Percentiles rank a stretch among this genome's conserved stretches.
These are phyloP conservation scores for Ceratocystis huliohia DNA, from an alignment of 2,329 filamentous ascomycete genomes.

Conservation along the genomic window DNA sequence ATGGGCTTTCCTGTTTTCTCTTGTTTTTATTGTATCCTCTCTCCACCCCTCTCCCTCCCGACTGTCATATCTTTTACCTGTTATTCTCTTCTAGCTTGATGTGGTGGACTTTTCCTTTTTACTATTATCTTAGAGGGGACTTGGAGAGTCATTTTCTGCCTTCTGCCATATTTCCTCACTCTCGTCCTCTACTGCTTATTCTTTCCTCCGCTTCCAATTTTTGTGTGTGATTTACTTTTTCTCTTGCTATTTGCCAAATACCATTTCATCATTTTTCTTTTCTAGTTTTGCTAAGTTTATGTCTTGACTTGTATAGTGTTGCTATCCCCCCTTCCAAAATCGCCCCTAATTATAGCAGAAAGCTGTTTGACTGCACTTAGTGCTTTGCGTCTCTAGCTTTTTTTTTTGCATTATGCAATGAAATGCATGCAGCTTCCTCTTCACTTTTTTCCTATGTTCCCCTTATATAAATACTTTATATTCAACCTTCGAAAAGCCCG, in stretches of 20 bases:
- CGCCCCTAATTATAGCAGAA: not conserved
- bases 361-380: not conserved
- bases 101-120: conserved; percentile 24
- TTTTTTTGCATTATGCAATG: not conserved
- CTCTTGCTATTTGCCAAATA: not conserved
- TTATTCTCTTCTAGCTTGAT: conserved; percentile 1
- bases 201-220: conserved; percentile 6
- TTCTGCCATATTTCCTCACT: not conserved
- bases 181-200: not conserved
- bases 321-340: too few relatives aligned
- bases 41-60: not conserved
- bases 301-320: too few relatives aligned
- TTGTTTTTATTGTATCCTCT: conserved; percentile 17
- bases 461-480: too few relatives aligned
- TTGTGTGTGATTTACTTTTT: conserved; percentile 15
- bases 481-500: too few relatives aligned
- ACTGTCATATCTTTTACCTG: conserved; percentile 23
- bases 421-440: not conserved
- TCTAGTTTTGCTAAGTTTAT: not conserved
- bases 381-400: not conserved
- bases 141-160: not conserved
- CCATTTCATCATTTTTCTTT: conserved; percentile 5
- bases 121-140: not conserved
- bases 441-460: too few relatives aligned
- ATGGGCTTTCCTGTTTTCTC: conserved; percentile 14